These are phyloP conservation scores for Albifimbria verrucaria DNA, from an alignment of 2,329 filamentous ascomycete genomes.

Conservation along the genomic window DNA sequence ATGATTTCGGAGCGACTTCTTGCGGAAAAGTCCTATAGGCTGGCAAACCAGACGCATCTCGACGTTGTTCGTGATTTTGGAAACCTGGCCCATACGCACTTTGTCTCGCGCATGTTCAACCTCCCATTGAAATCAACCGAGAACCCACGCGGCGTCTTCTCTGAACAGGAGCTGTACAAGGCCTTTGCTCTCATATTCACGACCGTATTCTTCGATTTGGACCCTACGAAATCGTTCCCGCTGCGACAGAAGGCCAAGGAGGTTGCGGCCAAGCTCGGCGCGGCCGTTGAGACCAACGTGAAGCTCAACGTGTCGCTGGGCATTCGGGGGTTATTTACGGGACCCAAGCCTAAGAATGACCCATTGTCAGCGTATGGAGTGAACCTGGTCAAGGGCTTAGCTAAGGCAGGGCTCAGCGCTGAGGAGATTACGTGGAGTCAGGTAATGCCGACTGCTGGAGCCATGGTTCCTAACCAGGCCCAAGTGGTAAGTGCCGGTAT, in stretches of 20 bases:
- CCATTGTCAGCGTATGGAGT: slow-evolving; percentile 61
- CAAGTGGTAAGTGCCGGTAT: slow-evolving; percentile 53
- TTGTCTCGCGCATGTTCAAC: slow-evolving; percentile 60
- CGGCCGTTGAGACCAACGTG: slow-evolving; percentile 61
- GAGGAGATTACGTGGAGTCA: slow-evolving; percentile 70
- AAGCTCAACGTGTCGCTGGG: slow-evolving; percentile 48
- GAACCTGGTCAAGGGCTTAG: slow-evolving; percentile 61
- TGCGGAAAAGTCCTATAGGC: slow-evolving; percentile 59
- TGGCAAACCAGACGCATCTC: slow-evolving; percentile 55
- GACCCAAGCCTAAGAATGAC: slow-evolving; percentile 46
- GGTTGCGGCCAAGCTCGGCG: slow-evolving; percentile 56
- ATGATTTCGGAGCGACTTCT: slow-evolving; percentile 61
- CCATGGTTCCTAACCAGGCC: slow-evolving; percentile 68
- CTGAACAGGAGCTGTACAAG: slow-evolving; percentile 55
- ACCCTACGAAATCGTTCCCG: slow-evolving; percentile 64
- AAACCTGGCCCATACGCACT: slow-evolving; percentile 64
- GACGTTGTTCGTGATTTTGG: slow-evolving; percentile 70
- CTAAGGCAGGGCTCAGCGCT: slow-evolving; percentile 58
- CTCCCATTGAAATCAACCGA: slow-evolving; percentile 63
- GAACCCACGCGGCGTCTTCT: slow-evolving; percentile 56
- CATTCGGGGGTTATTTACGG: slow-evolving; percentile 47
- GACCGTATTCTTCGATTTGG: slow-evolving; percentile 62
- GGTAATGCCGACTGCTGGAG: slow-evolving; percentile 63
- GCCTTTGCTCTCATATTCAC: slow-evolving; percentile 64
- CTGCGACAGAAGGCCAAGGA: slow-evolving; percentile 56